Percentiles rank a stretch among this genome's conserved stretches.
Evolutionary conservation across 495 filamentous ascomycete genomes (phyloP).

Genomic region (Penicillium egyptiacum): DNA sequence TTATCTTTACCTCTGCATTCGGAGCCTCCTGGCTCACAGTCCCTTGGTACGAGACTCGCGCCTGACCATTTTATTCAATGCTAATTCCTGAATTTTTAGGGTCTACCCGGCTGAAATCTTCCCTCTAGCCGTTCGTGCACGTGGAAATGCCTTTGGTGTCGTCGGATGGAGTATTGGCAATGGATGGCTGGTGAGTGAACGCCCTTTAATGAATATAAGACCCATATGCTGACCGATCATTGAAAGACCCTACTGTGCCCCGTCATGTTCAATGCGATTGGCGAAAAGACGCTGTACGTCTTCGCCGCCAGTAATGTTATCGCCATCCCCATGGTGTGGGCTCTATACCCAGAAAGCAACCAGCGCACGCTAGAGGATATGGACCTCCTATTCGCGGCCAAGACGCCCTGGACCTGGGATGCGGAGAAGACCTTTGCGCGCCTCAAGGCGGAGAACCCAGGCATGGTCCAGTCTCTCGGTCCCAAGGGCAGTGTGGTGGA

Average conservation of each 20-base stretch:
- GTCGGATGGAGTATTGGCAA: constrained; percentile 75
- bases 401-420: constrained; percentile 62
- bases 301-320: constrained; percentile 64
- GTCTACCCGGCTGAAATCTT: constrained; percentile 73
- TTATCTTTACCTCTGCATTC: constrained; percentile 67
- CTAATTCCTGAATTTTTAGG: constrained; percentile 17
- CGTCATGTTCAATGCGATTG: constrained; percentile 61
- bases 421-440: constrained; percentile 58
- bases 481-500: constrained; percentile 51
- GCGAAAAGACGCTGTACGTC: constrained; percentile 66
- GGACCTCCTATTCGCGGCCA: constrained; percentile 62
- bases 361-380: constrained; percentile 70
- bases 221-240: not conserved
- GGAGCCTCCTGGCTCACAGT: constrained; percentile 73
- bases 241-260: constrained; percentile 58
- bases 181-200: constrained; percentile 53
- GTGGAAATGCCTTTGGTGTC: constrained; percentile 74
- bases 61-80: no score
- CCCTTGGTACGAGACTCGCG: constrained; percentile 42
- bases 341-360: constrained; percentile 66
- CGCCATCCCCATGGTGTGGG: constrained; percentile 65
- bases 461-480: constrained; percentile 43
- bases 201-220: not conserved
- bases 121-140: constrained; percentile 64
- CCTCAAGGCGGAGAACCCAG: constrained; percentile 55